Evolutionary conservation across 2,329 filamentous ascomycete species (phyloP).

Genomic region (Didymosphaeria variabile): DNA sequence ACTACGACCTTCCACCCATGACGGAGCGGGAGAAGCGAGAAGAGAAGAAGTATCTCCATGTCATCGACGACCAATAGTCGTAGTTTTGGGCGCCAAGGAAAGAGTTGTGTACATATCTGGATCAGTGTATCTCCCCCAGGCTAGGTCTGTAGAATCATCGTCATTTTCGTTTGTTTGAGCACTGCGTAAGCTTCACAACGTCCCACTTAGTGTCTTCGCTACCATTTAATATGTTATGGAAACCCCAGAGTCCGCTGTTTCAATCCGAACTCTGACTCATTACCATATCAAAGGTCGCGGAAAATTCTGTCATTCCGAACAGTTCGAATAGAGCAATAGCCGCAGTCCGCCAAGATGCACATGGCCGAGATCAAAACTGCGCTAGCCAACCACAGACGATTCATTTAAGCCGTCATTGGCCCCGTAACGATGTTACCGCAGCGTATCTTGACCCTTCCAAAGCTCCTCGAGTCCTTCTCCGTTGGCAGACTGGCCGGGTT

Average conservation of each 20-base stretch:
- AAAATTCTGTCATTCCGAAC: neutral
- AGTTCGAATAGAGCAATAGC: neutral
- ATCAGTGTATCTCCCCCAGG: slow-evolving; percentile 28
- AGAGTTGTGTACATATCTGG: slow-evolving; percentile 40
- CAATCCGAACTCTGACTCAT: neutral
- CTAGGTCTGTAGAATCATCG: slow-evolving; percentile 36
- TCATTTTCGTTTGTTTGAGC: slow-evolving; percentile 14
- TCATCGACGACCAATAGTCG: slow-evolving; percentile 58
- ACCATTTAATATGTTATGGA: neutral
- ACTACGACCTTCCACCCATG: slow-evolving; percentile 92
- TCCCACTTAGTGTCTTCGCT: neutral
- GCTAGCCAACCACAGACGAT: neutral
- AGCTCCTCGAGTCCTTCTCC: no score
- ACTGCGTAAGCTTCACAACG: neutral
- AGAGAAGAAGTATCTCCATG: slow-evolving; percentile 96
- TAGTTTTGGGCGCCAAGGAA: slow-evolving; percentile 10
- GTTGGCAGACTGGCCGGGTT: no score
- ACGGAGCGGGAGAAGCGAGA: slow-evolving; percentile 94
- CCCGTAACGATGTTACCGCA: no score
- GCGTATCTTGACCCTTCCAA: no score
- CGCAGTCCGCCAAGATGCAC: neutral
- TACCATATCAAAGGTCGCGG: neutral
- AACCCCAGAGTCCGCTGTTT: neutral
- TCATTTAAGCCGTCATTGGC: neutral
- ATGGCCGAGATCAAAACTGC: neutral